Evolutionary conservation across 441 rosid genomes (phyloP).

Genomic region (Erodium trifolium): DNA sequence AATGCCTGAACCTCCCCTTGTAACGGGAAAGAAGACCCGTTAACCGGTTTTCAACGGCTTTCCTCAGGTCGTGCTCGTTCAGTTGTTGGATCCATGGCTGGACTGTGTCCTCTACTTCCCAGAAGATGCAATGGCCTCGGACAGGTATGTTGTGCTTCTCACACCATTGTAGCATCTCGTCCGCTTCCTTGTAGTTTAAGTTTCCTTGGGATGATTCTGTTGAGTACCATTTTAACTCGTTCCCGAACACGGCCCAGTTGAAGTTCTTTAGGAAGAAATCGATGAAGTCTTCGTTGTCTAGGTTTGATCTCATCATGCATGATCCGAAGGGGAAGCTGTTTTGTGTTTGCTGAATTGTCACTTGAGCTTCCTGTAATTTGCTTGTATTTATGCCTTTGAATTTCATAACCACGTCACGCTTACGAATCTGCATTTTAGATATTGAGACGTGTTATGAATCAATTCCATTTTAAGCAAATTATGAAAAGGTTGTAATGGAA

Average conservation of each 20-base stretch:
- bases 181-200: slow-evolving; percentile 75
- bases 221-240: slow-evolving; percentile 87
- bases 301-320: slow-evolving; percentile 58
- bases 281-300: slow-evolving; percentile 83
- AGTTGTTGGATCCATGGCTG: slow-evolving; percentile 65
- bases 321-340: slow-evolving; percentile 78
- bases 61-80: slow-evolving; percentile 40
- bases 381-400: slow-evolving; percentile 36
- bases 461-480: too few relatives aligned
- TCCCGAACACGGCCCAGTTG: slow-evolving; percentile 88
- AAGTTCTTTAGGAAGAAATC: slow-evolving; percentile 63
- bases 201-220: slow-evolving; percentile 72
- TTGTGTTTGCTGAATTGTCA: slow-evolving; percentile 52
- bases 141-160: slow-evolving; percentile 38
- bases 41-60: slow-evolving; percentile 58
- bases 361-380: slow-evolving; percentile 35
- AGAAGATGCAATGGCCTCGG: slow-evolving; percentile 83
- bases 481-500: too few relatives aligned
- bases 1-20: slow-evolving; percentile 74
- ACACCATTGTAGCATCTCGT: slow-evolving; percentile 69
- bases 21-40: slow-evolving; percentile 58
- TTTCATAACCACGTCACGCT: slow-evolving; percentile 63
- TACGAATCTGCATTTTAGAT: slow-evolving; percentile 47
- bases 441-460: neutral
- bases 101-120: slow-evolving; percentile 75